Conservation (phyloP, 1,139 yeast genomes). For the Scheffersomyces stambukii region DNA sequence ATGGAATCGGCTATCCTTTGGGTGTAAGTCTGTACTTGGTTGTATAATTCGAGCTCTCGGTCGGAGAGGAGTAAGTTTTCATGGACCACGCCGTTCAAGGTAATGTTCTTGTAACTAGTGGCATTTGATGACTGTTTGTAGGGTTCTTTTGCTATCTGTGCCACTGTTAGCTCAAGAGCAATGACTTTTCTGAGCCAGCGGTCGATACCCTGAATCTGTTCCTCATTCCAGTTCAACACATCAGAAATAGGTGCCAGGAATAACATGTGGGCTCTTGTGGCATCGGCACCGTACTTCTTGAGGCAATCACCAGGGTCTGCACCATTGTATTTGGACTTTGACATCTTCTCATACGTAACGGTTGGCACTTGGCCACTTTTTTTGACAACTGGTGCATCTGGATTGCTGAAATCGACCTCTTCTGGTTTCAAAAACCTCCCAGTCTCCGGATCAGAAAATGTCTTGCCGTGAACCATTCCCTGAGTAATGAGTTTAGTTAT, state of each 20-base stretch:
- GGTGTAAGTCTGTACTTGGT: conserved; percentile 49
- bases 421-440: conserved; percentile 76
- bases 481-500: conserved; percentile 78
- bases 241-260: conserved; percentile 90
- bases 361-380: conserved; percentile 49
- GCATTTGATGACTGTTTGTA: conserved; percentile 1
- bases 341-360: conserved; percentile 83
- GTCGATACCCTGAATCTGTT: conserved; percentile 78
- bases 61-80: conserved; percentile 24
- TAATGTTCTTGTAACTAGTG: conserved; percentile 12
- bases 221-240: conserved; percentile 84
- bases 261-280: conserved; percentile 88
- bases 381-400: conserved; percentile 37
- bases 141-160: conserved; percentile 1
- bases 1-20: conserved; percentile 55
- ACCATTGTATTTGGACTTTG: conserved; percentile 91
- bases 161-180: conserved; percentile 26
- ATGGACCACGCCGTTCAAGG: conserved; percentile 17
- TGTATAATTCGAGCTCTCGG: conserved; percentile 54
- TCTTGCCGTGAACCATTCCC: conserved; percentile 97
- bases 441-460: conserved; percentile 65
- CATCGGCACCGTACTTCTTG: conserved; percentile 83
- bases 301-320: conserved; percentile 85
- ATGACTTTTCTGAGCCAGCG: conserved; percentile 76
- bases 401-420: conserved; percentile 44